These are phyloP conservation scores for Scenedesmus sp. DNA, from an alignment of 163 green algal genomes.

Conservation along the genomic window DNA sequence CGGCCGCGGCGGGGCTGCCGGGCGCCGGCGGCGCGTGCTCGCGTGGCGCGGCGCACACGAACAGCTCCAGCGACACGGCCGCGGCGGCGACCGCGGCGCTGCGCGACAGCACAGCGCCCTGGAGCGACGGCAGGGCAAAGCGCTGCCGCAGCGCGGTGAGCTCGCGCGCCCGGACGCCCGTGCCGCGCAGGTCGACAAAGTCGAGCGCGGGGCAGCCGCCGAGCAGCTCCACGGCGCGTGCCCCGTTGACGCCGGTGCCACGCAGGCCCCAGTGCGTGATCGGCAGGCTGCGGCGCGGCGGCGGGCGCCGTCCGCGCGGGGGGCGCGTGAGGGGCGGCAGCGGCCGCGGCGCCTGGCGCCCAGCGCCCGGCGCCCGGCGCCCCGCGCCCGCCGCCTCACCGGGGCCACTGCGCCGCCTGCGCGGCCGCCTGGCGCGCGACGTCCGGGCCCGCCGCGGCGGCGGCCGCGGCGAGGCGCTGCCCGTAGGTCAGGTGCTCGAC, in stretches of 20 bases:
- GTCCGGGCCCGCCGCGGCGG: neutral
- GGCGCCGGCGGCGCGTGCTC: neutral
- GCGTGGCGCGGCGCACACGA: slow-evolving; percentile 6
- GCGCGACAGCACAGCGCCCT: slow-evolving; percentile 38
- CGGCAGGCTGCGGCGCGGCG: slow-evolving; percentile 11
- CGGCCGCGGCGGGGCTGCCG: neutral
- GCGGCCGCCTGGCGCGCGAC: neutral
- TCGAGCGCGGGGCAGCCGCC: neutral
- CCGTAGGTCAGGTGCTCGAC: slow-evolving; percentile 22
- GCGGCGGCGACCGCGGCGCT: slow-evolving; percentile 18
- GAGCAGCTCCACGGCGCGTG: slow-evolving; percentile 11
- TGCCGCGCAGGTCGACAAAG: slow-evolving; percentile 30
- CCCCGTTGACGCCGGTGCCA: slow-evolving; percentile 3
- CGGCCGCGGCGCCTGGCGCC: neutral
- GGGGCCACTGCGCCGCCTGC: neutral
- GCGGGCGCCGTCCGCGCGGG: no score
- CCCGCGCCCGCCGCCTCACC: neutral
- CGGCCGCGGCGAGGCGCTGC: neutral
- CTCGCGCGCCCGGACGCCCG: slow-evolving; percentile 13
- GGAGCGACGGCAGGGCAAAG: slow-evolving; percentile 1
- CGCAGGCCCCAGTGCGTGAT: slow-evolving; percentile 26
- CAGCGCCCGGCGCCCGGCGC: neutral
- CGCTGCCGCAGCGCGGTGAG: neutral
- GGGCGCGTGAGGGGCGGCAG: no score
- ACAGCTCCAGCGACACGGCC: neutral